Base-by-base conservation (phyloP, 2,329 filamentous ascomycete genomes). In the Xylaria digitata region DNA sequence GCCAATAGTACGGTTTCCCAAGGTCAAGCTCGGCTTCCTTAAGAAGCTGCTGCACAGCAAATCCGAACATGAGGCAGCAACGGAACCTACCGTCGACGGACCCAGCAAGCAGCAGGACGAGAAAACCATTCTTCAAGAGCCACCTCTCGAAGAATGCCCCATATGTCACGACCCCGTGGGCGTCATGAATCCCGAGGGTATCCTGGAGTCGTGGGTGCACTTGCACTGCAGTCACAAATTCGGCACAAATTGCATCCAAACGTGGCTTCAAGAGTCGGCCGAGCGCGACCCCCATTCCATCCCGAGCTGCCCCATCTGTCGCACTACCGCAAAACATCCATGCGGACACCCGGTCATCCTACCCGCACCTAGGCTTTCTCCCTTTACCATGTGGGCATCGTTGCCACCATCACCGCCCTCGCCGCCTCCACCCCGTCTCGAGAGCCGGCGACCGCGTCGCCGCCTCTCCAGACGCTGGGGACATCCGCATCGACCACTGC, bases 151-250 rank as follows among this genome's bases (percentile, higher is more conserved):
- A 56, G 74, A 76, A 48, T 84, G 82, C 60, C 78, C 79, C 52
- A 83, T 84, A 69, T 84, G 82, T 70, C 80, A 82, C 63, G 79
- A 82, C 62, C 73, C 76, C 4, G 77, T 83, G 42, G 81, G 81
- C 60, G 59, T 75, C 13, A 62, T 65, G 19, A 81, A 77, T 37
- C 75, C 77, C 4, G 80, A 82, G 60, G 80, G 78, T 67, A 72
- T 77, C 60, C 58, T 75, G 34, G 82, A 84, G 70, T 66, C 74
- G 2, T 83, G 81, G 81, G 78, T 79, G 19, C 67, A 72, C 30
- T 73, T 84, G 6, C 78, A 81, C 13, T 84, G 82, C 72, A 79
- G 79, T 4, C 82, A 84, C 72, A 74, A 75, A 32, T 84, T 83
- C 70, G 82, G 82, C 48, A 77, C 76, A 48, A 68, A 76, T 61